Conservation (phyloP, 208 protist species). For the Blastocrithidia nonstop region DNA sequence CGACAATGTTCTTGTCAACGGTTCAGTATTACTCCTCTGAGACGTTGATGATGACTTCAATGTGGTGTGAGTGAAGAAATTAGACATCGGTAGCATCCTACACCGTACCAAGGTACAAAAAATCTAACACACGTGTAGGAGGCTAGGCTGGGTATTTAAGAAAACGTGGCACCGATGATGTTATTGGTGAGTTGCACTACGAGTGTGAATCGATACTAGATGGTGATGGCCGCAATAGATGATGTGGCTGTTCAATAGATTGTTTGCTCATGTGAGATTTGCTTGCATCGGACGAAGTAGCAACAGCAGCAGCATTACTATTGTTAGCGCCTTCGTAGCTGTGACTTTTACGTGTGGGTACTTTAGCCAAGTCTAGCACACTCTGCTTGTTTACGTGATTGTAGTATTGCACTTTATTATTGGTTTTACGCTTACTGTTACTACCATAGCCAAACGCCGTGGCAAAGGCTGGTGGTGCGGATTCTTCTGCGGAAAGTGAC, state of each 20-base stretch:
- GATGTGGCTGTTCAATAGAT: background rate
- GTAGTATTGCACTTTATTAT: background rate
- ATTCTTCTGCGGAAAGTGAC: no score
- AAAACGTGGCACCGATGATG: no score
- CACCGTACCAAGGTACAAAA: slow-evolving; percentile 65
- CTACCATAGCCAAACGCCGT: background rate
- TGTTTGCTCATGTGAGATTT: background rate
- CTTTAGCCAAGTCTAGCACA: no score
- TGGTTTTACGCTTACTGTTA: background rate
- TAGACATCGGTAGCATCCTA: slow-evolving; percentile 49
- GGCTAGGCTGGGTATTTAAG: background rate
- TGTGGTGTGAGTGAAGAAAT: slow-evolving; percentile 46
- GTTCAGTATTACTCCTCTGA: slow-evolving; percentile 80
- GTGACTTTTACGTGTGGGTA: no score
- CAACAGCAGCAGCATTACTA: background rate
- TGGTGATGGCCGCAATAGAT: no score
- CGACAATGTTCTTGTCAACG: slow-evolving; percentile 28
- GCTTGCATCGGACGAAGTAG: background rate
- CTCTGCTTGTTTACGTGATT: background rate
- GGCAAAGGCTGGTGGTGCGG: background rate
- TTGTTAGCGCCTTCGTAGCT: background rate
- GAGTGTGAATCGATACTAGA: no score
- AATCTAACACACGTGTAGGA: slow-evolving; percentile 36
- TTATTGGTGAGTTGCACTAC: no score
- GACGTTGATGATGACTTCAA: slow-evolving; percentile 71